These are phyloP conservation scores for Acrocalymma vagum DNA, from an alignment of 2,329 filamentous ascomycete genomes.

Conservation along the genomic window DNA sequence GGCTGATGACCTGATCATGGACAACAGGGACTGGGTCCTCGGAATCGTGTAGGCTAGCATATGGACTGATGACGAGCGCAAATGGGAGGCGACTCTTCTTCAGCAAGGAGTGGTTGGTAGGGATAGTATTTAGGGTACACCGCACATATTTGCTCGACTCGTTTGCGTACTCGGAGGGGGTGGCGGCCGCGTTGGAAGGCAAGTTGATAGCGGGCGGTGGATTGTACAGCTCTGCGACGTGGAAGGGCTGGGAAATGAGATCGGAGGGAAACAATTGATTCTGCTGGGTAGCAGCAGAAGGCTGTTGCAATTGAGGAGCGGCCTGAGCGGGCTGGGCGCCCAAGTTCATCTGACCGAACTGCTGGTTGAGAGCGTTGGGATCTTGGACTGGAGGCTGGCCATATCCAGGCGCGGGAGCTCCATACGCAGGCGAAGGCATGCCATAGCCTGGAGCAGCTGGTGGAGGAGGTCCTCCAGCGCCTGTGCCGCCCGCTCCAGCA, in stretches of 20 bases:
- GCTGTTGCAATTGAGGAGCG: conserved; percentile 37
- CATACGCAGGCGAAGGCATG: conserved; percentile 43
- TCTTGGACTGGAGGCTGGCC: conserved; percentile 61
- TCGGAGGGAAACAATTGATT: conserved; percentile 95
- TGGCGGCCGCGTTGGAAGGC: conserved; percentile 92
- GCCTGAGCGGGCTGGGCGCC: conserved; percentile 58
- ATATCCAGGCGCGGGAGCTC: conserved; percentile 38
- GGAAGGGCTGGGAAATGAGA: conserved; percentile 90
- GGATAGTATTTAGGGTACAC: conserved; percentile 92
- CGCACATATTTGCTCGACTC: conserved; percentile 93
- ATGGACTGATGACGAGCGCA: conserved; percentile 94
- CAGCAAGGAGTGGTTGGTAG: conserved; percentile 88
- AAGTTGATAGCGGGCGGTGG: conserved; percentile 91
- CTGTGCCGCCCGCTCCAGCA: conserved; percentile 64
- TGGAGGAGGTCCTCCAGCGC: conserved; percentile 57
- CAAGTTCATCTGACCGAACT: conserved; percentile 82
- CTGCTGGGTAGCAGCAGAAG: conserved; percentile 41
- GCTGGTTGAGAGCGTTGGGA: conserved; percentile 73
- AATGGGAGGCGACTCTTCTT: conserved; percentile 97
- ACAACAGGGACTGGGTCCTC: conserved; percentile 92
- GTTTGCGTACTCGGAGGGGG: conserved; percentile 89
- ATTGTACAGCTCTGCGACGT: conserved; percentile 89
- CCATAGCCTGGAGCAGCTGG: conserved; percentile 49
- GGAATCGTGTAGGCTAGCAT: conserved; percentile 88
- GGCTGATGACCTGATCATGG: conserved; percentile 95